These are phyloP conservation scores for Silene vulgaris DNA, from an alignment of 179 eudicot genomes.

Conservation along the genomic window DNA sequence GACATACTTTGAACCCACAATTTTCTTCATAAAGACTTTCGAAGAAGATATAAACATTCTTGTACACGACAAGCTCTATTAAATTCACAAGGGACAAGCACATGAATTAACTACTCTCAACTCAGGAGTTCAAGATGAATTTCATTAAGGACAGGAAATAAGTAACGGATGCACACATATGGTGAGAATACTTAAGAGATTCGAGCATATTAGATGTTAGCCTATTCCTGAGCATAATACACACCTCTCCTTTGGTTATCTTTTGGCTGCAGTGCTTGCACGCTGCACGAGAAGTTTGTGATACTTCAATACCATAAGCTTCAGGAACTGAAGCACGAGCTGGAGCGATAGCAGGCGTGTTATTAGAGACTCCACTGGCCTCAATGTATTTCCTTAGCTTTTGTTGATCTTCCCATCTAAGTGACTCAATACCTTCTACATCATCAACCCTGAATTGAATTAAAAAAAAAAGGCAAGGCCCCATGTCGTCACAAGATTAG, in stretches of 20 bases:
- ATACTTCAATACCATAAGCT: slow-evolving; percentile 61
- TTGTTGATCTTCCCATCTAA: slow-evolving; percentile 98
- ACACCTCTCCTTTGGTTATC: slow-evolving; percentile 82
- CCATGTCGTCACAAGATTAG: slow-evolving; percentile 18
- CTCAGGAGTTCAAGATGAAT: background rate
- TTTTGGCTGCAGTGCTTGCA: slow-evolving; percentile 77
- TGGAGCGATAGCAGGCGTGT: slow-evolving; percentile 26
- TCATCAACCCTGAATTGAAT: slow-evolving; percentile 52
- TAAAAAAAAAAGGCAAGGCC: background rate
- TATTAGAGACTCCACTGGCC: slow-evolving; percentile 37
- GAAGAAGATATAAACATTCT: no score
- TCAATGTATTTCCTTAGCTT: slow-evolving; percentile 68
- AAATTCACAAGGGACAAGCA: no score
- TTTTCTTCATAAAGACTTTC: no score
- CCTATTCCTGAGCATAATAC: slow-evolving; percentile 12
- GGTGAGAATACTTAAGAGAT: background rate
- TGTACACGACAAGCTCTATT: no score
- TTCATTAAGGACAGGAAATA: background rate
- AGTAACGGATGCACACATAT: background rate
- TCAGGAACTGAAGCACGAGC: slow-evolving; percentile 27
- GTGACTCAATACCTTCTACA: slow-evolving; percentile 71
- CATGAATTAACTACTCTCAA: background rate
- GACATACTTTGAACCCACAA: no score
- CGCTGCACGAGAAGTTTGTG: slow-evolving; percentile 73
- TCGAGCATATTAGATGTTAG: background rate